Conservation (phyloP, 257 asterid species). For the Nicotiana attenuata region DNA sequence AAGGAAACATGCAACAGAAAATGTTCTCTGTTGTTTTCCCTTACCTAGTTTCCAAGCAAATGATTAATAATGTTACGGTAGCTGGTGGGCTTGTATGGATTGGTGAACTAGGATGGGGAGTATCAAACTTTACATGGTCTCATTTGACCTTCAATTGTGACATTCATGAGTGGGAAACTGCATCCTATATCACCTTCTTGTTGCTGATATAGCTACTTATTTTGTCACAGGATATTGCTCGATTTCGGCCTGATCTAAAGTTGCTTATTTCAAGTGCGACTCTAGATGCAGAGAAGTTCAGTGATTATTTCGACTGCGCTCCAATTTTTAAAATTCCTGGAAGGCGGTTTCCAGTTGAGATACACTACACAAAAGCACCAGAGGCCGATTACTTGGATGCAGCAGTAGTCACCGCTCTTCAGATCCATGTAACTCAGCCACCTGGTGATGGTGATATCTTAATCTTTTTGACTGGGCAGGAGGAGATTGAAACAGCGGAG, state of each 20-base stretch:
- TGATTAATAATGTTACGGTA: not conserved
- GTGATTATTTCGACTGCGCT: conserved; percentile 44
- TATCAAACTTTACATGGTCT: not conserved
- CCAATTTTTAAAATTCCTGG: conserved; percentile 77
- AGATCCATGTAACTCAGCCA: conserved; percentile 79
- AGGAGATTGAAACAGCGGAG: conserved; percentile 40
- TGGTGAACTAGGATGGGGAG: not conserved
- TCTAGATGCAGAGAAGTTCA: conserved; percentile 76
- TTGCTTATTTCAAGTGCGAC: conserved; percentile 94
- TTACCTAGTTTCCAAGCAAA: not conserved
- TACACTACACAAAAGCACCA: conserved; percentile 87
- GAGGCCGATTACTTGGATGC: conserved; percentile 99
- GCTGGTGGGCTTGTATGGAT: not conserved
- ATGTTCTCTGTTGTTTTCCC: not conserved
- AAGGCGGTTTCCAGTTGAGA: conserved; percentile 87
- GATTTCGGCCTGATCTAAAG: conserved; percentile 84
- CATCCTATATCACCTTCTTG: not conserved
- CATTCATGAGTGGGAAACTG: not conserved
- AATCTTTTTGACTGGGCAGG: conserved; percentile 65
- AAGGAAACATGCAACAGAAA: not conserved
- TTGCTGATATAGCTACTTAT: not conserved
- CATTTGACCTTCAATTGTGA: conserved; percentile 9
- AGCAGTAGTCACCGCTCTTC: conserved; percentile 83
- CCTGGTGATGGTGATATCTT: conserved; percentile 90
- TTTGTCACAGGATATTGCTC: conserved; percentile 56